phyloP scores from a whole-genome alignment of 768 basidiomycete species.

The Trametes sanguinea region DNA sequence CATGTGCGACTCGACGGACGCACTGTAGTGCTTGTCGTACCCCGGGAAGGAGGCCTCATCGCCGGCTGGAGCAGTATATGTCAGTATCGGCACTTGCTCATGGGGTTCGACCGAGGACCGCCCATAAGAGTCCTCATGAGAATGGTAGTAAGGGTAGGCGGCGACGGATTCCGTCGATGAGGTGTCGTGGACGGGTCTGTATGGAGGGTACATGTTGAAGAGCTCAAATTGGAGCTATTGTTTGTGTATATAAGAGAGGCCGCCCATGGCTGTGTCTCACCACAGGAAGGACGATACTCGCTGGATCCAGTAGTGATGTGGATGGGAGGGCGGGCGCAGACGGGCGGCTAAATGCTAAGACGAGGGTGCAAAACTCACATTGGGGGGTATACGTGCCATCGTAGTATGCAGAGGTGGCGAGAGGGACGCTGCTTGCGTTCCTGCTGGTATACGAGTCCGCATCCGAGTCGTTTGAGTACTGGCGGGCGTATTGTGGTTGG shows the following conservation, averaged over 20 bases:
- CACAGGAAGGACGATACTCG: neutral
- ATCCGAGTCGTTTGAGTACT: slow-evolving; percentile 33
- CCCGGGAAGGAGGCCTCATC: slow-evolving; percentile 32
- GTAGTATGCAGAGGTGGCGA: slow-evolving; percentile 30
- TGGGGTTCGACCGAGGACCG: neutral
- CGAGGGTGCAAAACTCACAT: slow-evolving; percentile 22
- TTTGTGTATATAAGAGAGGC: slow-evolving; percentile 5
- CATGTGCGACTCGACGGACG: slow-evolving; percentile 39
- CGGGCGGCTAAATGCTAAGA: neutral
- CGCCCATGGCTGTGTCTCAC: slow-evolving; percentile 11
- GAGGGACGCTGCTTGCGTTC: slow-evolving; percentile 35
- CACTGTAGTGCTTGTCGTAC: slow-evolving; percentile 33
- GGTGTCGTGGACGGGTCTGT: slow-evolving; percentile 10
- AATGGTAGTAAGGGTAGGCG: slow-evolving; percentile 3
- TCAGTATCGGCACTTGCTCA: slow-evolving; percentile 20
- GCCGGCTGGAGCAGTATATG: slow-evolving; percentile 28
- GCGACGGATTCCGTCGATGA: slow-evolving; percentile 15
- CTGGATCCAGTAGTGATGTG: slow-evolving; percentile 12
- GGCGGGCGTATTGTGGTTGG: slow-evolving; percentile 32
- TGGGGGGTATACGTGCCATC: slow-evolving; percentile 32
- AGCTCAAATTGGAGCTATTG: neutral
- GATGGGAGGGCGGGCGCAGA: neutral
- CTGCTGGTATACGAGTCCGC: slow-evolving; percentile 31
- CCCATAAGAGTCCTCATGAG: neutral
- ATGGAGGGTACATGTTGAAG: slow-evolving; percentile 10